Evolutionary conservation across 805 yeast genomes (phyloP), one percentile per base, ranked within the genome.

Genomic region (Spathaspora sp.): DNA sequence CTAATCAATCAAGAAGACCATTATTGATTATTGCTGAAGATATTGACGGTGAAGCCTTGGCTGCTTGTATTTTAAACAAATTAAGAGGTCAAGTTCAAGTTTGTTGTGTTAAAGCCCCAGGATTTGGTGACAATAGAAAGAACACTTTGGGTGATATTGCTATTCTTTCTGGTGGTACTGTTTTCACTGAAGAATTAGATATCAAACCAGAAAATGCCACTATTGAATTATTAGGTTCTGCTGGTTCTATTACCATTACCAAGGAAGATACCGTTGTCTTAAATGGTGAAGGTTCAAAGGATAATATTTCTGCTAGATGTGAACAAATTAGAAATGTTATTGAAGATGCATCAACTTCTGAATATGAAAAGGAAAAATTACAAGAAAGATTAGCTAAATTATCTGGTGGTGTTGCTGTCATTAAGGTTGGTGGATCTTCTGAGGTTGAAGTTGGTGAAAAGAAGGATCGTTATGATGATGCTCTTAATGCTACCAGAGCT

Each of bases 371-470:
- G 76, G 98, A 94, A 79, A 94, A 94, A 78, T 81, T 93, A 66
- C 97, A 90, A 77, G 97, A 93, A 79, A 87, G 99, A 77, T 80
- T 94, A 59, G 97, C 99, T 64, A 94, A 93, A 78, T 81, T 94
- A 59, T 87, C 96, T 46, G 97, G 97, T 54, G 98, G 98, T 83
- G 98, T 94, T 68, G 99, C 99, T 51, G 97, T 94, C 58, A 81
- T 94, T 66, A 89, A 88, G 79, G 98, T 93, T 56, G 99, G 99
- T 70, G 99, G 99, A 61, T 72, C 96, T 45, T 87, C 97, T 19
- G 98, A 94, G 77, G 88, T 94, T 60, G 98, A 94, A 77, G 99
- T 94, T 60, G 96, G 97, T 67, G 99, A 94, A 81, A 94, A 94
- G 94, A 94, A 94, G 80, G 99, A 94, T 73, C 87, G 99, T 76